Percentiles rank a stretch among this genome's conserved stretches.
Evolutionary conservation across 306 rosid species (phyloP).

Genomic region (Gastrolobium bilobum): DNA sequence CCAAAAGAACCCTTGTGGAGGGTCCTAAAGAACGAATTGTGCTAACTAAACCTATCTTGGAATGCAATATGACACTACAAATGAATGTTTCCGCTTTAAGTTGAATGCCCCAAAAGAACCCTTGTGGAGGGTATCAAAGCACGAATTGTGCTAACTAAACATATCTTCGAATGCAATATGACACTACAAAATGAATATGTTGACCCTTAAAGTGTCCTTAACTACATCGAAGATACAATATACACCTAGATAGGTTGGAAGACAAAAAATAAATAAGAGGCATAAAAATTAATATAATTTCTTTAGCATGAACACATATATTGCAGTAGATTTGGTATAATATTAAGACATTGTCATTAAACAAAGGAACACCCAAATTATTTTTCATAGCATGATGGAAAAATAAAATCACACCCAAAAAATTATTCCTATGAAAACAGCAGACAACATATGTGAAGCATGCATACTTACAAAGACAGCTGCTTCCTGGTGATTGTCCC

Average conservation of each 20-base stretch:
- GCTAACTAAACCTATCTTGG: background rate
- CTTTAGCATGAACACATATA: background rate
- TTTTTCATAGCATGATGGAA: background rate
- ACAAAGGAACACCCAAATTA: background rate
- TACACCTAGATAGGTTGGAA: background rate
- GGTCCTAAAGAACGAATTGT: too few relatives aligned
- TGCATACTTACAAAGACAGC: conserved; percentile 62
- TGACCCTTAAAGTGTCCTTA: background rate
- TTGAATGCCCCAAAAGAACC: too few relatives aligned
- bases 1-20: too few relatives aligned
- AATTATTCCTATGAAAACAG: background rate
- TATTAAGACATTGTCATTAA: background rate
- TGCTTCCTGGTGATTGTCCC: conserved; percentile 53
- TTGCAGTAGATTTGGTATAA: background rate
- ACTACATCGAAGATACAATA: conserved; percentile 4
- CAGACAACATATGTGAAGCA: conserved; percentile 38
- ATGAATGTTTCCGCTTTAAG: background rate
- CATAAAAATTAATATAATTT: conserved; percentile 3
- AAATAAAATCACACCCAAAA: background rate
- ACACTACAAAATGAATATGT: background rate
- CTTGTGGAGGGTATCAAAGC: background rate
- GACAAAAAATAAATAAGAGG: background rate
- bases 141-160: background rate
- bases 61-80: background rate
- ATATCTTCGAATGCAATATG: background rate